Evolutionary conservation across 257 asterid species (phyloP).

Genomic region (Nicotiana paniculata): DNA sequence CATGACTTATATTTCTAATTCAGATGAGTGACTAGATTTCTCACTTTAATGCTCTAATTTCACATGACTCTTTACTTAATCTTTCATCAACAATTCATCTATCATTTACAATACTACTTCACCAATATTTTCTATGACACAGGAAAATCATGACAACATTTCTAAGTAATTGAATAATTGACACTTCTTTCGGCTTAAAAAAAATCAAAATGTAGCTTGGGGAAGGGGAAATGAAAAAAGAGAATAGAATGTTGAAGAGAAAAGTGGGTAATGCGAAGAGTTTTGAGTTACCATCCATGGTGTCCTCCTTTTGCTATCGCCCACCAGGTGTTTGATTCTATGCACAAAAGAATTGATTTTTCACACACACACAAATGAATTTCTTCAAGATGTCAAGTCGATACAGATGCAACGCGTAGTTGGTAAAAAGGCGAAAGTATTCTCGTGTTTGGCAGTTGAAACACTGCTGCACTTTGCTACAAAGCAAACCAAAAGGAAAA

Average conservation of each 20-base stretch:
- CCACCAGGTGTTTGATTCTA: constrained; percentile 33
- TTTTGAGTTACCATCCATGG: constrained; percentile 52
- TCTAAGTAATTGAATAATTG: not conserved
- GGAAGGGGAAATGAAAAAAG: not conserved
- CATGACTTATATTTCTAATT: not conserved
- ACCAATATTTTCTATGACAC: not conserved
- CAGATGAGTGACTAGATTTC: not conserved
- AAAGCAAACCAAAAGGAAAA: not conserved
- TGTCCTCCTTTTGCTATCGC: constrained; percentile 6
- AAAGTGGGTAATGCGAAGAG: not conserved
- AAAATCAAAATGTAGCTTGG: not conserved
- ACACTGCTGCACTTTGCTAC: not conserved
- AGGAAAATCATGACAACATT: not conserved
- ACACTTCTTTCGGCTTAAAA: not conserved
- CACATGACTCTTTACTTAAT: not conserved
- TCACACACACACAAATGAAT: not conserved
- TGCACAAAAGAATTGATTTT: not conserved
- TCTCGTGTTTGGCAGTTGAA: not conserved
- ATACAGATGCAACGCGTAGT: not conserved
- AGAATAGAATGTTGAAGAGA: not conserved
- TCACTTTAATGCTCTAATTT: not conserved
- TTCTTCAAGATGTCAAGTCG: not conserved
- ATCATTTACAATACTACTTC: not conserved
- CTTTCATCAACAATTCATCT: not conserved
- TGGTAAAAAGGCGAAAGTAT: not conserved